Base-by-base conservation (phyloP, 2,329 filamentous ascomycete species). In the Fusarium robinianum region DNA sequence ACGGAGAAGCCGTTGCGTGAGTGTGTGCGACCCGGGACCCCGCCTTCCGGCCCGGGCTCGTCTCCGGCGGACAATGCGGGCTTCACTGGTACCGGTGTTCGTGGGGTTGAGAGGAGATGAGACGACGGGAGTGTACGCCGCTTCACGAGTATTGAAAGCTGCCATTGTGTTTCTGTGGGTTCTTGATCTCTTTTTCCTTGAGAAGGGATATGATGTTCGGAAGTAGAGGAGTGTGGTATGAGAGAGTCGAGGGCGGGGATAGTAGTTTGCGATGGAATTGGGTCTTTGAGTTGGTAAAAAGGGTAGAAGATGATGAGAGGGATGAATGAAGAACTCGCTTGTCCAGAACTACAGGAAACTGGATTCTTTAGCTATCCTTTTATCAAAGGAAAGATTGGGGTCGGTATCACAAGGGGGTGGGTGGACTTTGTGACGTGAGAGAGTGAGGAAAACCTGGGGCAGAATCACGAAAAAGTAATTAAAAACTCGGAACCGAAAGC, bases 1-100 rank as follows among this genome's bases (percentile, higher is more conserved):
- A 18, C 72, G 64, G 43, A 75, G 65, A 12, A 75, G 55, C 19
- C 61, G 62, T 52, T 74, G 63, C 1, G 70, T 67, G 15, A 72
- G 71, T 44, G 72, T 73, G 38, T 65, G 53, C 15, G 60, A 58
- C 25, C 51, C 41, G 27, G 49, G 47, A 11, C 55, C 31, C 34
- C 51, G 49, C 23, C 49, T 35, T 16, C 29, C 36, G 11, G 41
- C 25, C 11, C 50, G 39, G 25, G 34, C 42, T 3, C 55, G 48
- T 49, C 57, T 59, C 38, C 47, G 49, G n/a, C 56, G 49, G 15
- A 42, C 27, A 21, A 58, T 33, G 5, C 57, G 57, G 33, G 50
- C 24, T 8, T 55, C 31, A 24, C 42, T 26, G 17, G 53, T 49
- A 8, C 49, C 46, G 31, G 39, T 33, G 33, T 26, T 57, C 24